Evolutionary conservation across 1,284 basidiomycete genomes (phyloP), one percentile per base, ranked within the genome.

Genomic region (Irpex sp.): DNA sequence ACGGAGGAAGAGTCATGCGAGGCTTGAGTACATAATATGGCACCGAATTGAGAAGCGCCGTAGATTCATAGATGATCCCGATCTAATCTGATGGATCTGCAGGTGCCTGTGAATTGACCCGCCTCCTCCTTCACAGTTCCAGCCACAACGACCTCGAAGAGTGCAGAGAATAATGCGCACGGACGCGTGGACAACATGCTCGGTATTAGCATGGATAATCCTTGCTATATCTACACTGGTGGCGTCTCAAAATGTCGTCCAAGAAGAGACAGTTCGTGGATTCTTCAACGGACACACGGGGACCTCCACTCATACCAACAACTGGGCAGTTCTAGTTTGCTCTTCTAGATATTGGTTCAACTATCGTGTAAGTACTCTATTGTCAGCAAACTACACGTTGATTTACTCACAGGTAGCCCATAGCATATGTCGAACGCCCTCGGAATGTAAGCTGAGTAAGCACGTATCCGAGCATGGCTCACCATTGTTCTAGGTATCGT

Each of bases 291-390:
- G 63, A 36, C 65, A 69, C n/a, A 64, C 61, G 15, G 58, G 59
- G 13, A 43, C 63, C n/a, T 86, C 85, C 0, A 78, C 79, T 4
- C 94, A 97, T 71, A 96, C 97, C 1, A 99, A 98, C 74, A 99
- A 99, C 75, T 99, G 97, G 97, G 97, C 97, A 0, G 96, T 99
- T 1, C 81, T 99, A 26, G 95, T 98, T 1, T 96, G 93, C 71
- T 84, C 97, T 0, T 97, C 94, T 5, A 78, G 96, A 64, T 98
- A 96, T 74, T 98, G 96, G 96, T 98, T 99, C 83, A 99, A 99
- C 75, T 99, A 99, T 72, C 82, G 97, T 49, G 95, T 97, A 71
- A 61, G 90, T 71, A 8, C 15, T 13, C n/a, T 39, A 17, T 8
- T 63, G 53, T 26, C 4, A 65, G 31, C 35, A 54, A 17, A 53